A percentile compares a stretch with the other conserved stretches of the same genome.
These are phyloP conservation scores for Echites panduratus DNA, from an alignment of 257 asterid species.

Conservation along the genomic window DNA sequence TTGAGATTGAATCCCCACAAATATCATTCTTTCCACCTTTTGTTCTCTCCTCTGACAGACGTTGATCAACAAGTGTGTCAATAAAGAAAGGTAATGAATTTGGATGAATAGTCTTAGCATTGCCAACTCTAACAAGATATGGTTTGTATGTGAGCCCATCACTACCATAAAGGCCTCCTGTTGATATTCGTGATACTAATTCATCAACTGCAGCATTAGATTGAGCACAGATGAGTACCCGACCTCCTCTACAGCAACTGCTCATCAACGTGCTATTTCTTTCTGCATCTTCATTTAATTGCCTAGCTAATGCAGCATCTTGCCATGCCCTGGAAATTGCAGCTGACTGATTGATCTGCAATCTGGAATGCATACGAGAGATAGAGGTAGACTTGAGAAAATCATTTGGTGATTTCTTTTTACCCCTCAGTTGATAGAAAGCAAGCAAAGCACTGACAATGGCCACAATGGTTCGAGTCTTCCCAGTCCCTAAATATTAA, in stretches of 20 bases:
- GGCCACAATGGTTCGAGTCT: constrained; percentile 89
- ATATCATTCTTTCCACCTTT: constrained; percentile 40
- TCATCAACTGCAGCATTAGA: constrained; percentile 99
- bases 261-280: constrained; percentile 33
- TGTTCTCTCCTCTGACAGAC: constrained; percentile 54
- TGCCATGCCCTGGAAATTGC: constrained; percentile 98
- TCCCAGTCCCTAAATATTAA: constrained; percentile 75
- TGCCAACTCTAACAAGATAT: constrained; percentile 95
- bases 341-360: constrained; percentile 60
- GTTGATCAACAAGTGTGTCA: constrained; percentile 85
- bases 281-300: constrained; percentile 46
- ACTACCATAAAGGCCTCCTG: constrained; percentile 69
- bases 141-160: constrained; percentile 77
- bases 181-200: constrained; percentile 75
- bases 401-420: constrained; percentile 38
- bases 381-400: constrained; percentile 26
- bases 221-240: constrained; percentile 94
- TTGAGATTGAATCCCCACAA: constrained; percentile 40
- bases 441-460: constrained; percentile 84
- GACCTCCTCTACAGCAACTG: constrained; percentile 47
- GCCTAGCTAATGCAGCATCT: constrained; percentile 92
- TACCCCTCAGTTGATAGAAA: constrained; percentile 44
- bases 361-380: constrained; percentile 37
- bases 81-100: constrained; percentile 84
- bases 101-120: constrained; percentile 80